These are phyloP conservation scores for Sugiyamaella marilandica DNA, from an alignment of 805 yeast genomes.

Conservation along the genomic window DNA sequence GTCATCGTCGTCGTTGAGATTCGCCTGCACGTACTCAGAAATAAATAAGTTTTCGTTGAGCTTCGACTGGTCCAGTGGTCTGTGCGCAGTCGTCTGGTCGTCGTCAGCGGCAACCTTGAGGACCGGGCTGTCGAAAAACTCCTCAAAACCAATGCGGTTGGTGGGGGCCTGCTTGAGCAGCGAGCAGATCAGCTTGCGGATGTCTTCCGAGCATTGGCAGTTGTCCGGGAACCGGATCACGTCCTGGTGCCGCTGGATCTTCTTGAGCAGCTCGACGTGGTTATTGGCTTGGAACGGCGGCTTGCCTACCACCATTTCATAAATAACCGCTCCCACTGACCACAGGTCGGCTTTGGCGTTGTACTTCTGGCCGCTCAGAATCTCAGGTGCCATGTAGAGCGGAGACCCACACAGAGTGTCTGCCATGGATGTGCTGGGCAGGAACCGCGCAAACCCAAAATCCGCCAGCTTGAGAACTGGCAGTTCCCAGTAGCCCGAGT, in stretches of 20 bases:
- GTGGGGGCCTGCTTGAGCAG: constrained; percentile 79
- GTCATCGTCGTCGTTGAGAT: background rate
- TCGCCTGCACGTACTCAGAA: constrained; percentile 59
- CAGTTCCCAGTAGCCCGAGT: constrained; percentile 78
- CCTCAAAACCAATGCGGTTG: constrained; percentile 82
- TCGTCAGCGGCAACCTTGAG: constrained; percentile 44
- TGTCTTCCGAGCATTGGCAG: constrained; percentile 55
- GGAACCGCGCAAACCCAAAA: constrained; percentile 93
- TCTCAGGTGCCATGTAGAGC: constrained; percentile 98
- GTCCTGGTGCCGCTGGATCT: constrained; percentile 79
- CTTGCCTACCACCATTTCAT: constrained; percentile 93
- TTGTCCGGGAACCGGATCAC: constrained; percentile 68
- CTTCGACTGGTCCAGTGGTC: constrained; percentile 57
- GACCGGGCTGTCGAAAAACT: constrained; percentile 73
- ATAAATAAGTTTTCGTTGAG: constrained; percentile 78
- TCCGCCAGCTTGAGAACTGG: constrained; percentile 94
- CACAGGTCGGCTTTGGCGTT: constrained; percentile 96
- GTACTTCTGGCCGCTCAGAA: constrained; percentile 86
- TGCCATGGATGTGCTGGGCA: constrained; percentile 91
- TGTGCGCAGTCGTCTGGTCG: constrained; percentile 3
- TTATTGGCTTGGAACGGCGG: constrained; percentile 95
- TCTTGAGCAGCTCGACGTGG: constrained; percentile 82
- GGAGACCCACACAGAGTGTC: constrained; percentile 98
- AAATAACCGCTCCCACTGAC: constrained; percentile 96
- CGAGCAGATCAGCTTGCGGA: constrained; percentile 67